Evolutionary conservation across 73 alveolate species (phyloP).

Genomic region (Stentor roeselii): DNA sequence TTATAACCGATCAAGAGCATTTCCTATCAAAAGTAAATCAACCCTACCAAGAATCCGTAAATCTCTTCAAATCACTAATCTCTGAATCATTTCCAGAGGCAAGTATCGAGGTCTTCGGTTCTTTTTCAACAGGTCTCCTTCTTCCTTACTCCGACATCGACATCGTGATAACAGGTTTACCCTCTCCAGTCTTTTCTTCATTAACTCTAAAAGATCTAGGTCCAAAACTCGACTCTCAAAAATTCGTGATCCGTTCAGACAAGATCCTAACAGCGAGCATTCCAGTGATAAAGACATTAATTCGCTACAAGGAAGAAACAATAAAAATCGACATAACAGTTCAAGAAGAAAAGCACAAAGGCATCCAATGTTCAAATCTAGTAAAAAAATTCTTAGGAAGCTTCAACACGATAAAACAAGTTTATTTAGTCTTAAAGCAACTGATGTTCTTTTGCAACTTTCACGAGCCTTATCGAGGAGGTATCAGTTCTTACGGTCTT

Average conservation of each 20-base stretch:
- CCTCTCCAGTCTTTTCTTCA: background rate
- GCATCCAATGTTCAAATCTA: slow-evolving; percentile 31
- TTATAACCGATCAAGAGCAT: background rate
- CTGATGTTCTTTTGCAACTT: slow-evolving; percentile 30
- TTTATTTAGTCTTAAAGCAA: slow-evolving; percentile 31
- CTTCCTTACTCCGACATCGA: slow-evolving; percentile 43
- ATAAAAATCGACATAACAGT: slow-evolving; percentile 37
- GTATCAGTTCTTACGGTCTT: slow-evolving; percentile 42
- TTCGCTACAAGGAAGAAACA: slow-evolving; percentile 5
- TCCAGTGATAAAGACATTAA: slow-evolving; percentile 32
- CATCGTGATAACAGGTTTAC: slow-evolving; percentile 22
- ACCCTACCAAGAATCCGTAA: background rate
- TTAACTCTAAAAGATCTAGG: slow-evolving; percentile 23
- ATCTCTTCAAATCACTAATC: background rate
- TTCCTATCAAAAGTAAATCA: background rate
- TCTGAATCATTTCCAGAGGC: background rate
- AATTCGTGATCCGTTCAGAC: background rate
- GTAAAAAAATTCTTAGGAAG: slow-evolving; percentile 15
- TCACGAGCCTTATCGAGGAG: slow-evolving; percentile 44
- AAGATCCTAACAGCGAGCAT: slow-evolving; percentile 34
- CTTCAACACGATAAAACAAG: slow-evolving; percentile 26
- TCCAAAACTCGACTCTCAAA: slow-evolving; percentile 25
- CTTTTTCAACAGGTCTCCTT: slow-evolving; percentile 34
- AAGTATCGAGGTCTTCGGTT: slow-evolving; percentile 37
- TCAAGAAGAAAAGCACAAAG: slow-evolving; percentile 38